These are phyloP conservation scores for Suillus placidus DNA, from an alignment of 768 basidiomycete species.

Conservation along the genomic window DNA sequence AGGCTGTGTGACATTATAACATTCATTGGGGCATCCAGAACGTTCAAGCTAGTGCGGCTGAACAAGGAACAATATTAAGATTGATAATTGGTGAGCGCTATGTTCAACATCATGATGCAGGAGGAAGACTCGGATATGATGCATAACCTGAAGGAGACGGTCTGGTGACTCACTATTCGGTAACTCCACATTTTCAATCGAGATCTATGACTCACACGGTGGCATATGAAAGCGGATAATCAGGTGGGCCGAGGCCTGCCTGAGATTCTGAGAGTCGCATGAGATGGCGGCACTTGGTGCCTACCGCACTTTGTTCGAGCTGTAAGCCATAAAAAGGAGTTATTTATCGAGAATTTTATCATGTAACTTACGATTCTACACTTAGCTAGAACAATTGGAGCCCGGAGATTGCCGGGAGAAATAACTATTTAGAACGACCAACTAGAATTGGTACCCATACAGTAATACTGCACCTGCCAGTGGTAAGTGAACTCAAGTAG, in stretches of 20 bases:
- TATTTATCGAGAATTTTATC: no score
- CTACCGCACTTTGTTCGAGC: background rate
- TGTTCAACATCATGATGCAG: conserved; percentile 27
- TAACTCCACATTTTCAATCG: background rate
- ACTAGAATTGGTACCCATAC: no score
- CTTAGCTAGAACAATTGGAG: no score
- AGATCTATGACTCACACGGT: background rate
- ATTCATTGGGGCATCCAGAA: conserved; percentile 47
- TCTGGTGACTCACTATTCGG: background rate
- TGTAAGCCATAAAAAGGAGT: no score
- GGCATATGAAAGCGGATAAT: background rate
- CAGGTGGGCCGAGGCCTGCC: background rate
- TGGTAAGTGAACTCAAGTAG: no score
- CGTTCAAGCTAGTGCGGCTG: background rate
- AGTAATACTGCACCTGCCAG: no score
- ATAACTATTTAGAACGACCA: no score
- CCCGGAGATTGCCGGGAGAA: no score
- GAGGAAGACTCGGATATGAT: conserved; percentile 13
- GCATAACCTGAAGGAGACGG: conserved; percentile 19
- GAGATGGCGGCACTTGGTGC: background rate
- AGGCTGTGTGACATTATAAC: conserved; percentile 37
- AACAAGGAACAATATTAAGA: conserved; percentile 9
- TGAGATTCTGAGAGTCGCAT: background rate
- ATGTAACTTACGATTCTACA: no score
- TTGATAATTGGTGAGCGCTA: conserved; percentile 24